Evolutionary conservation across 164 flowering plant species (phyloP).

Genomic region (Santalum album): DNA sequence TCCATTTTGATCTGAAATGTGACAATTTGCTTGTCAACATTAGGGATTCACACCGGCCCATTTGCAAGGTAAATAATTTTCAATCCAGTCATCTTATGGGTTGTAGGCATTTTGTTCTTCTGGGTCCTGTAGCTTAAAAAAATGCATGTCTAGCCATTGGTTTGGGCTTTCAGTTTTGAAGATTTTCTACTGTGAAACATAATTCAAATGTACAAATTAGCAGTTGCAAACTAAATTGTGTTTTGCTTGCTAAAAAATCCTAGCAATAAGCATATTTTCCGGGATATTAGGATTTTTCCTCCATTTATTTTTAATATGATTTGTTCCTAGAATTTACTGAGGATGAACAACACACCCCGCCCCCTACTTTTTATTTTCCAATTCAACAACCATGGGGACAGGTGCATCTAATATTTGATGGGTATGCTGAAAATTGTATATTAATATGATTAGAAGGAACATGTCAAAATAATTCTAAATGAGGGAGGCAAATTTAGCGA

Average conservation of each 20-base stretch:
- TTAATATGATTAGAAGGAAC: too few relatives aligned
- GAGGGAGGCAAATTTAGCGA: too few relatives aligned
- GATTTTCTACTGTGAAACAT: background rate
- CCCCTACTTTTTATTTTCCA: too few relatives aligned
- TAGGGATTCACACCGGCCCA: slow-evolving; percentile 58
- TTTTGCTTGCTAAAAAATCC: background rate
- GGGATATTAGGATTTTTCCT: background rate
- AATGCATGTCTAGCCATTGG: too few relatives aligned
- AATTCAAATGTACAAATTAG: background rate
- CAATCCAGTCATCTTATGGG: background rate
- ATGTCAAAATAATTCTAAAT: too few relatives aligned
- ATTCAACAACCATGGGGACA: too few relatives aligned
- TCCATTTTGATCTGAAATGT: slow-evolving; percentile 71
- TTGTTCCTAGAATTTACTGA: too few relatives aligned
- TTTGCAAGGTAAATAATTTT: slow-evolving; percentile 47
- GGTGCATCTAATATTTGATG: too few relatives aligned
- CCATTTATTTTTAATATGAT: background rate
- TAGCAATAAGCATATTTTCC: background rate
- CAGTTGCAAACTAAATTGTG: background rate
- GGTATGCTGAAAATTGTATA: too few relatives aligned
- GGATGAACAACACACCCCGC: too few relatives aligned
- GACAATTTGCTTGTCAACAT: slow-evolving; percentile 61
- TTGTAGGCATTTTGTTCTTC: background rate
- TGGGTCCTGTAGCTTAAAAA: background rate
- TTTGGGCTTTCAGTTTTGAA: background rate